Percentiles rank a stretch among this genome's conserved stretches.
These are phyloP conservation scores for Mycena floridula DNA, from an alignment of 768 basidiomycete species.

Conservation along the genomic window DNA sequence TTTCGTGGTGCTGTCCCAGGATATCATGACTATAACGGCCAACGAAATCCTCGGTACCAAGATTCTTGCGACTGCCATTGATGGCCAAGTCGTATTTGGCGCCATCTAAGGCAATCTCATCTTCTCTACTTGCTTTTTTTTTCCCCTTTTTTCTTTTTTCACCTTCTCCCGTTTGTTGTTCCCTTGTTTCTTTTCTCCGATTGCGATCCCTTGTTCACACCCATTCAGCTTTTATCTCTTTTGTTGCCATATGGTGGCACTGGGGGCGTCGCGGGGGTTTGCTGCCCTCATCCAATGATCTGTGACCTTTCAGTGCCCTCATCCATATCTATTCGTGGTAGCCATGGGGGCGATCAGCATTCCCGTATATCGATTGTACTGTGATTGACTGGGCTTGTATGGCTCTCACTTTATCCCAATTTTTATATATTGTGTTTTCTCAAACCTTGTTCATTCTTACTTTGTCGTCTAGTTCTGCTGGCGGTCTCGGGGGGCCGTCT, in stretches of 20 bases:
- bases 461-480: not conserved
- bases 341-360: not conserved
- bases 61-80: constrained; percentile 73
- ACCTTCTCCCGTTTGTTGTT: no score
- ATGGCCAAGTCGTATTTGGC: constrained; percentile 51
- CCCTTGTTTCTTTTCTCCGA: no score
- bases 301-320: no score
- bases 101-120: constrained; percentile 2
- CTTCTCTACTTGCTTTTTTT: not conserved
- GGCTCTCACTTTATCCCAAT: not conserved
- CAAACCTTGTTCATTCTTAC: not conserved
- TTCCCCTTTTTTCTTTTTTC: not conserved
- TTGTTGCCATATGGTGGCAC: no score
- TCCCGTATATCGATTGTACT: not conserved
- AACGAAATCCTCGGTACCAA: constrained; percentile 58
- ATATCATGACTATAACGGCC: constrained; percentile 66
- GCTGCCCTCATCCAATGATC: no score
- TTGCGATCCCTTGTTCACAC: no score
- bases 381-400: not conserved
- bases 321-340: no score
- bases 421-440: not conserved
- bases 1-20: constrained; percentile 75
- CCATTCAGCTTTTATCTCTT: no score
- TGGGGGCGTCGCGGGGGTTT: no score
- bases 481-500: constrained; percentile 4